Evolutionary conservation across 1,284 basidiomycete species (phyloP).

Genomic region (Rhodotorula glutinis): DNA sequence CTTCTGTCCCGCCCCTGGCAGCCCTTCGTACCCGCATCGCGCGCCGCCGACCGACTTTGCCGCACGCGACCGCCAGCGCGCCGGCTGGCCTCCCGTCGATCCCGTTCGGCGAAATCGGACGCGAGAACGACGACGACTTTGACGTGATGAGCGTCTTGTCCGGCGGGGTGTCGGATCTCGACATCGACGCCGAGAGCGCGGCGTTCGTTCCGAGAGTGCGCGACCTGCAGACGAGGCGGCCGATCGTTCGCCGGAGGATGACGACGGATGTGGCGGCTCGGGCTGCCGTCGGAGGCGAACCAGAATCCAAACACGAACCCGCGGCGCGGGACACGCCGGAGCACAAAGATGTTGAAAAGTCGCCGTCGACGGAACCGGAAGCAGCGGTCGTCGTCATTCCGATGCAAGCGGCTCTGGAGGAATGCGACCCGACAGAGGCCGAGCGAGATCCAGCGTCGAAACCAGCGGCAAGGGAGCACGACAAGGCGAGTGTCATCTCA

Average conservation of each 20-base stretch:
- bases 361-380: too few species aligned
- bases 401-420: too few species aligned
- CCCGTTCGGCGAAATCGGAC: slow-evolving; percentile 12
- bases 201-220: slow-evolving; percentile 1
- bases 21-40: slow-evolving; percentile 3
- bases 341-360: too few species aligned
- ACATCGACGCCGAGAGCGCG: not conserved
- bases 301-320: too few species aligned
- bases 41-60: not conserved
- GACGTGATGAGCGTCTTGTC: not conserved
- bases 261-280: too few species aligned
- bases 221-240: not conserved
- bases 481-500: too few species aligned
- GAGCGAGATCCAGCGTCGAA: not conserved
- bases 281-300: too few species aligned
- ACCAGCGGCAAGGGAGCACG: too few species aligned
- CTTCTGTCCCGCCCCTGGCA: not conserved
- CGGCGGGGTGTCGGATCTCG: not conserved
- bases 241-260: not conserved
- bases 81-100: too few species aligned
- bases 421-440: not conserved
- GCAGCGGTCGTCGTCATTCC: too few species aligned
- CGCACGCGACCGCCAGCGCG: too few species aligned
- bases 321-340: not conserved
- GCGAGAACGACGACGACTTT: slow-evolving; percentile 11